Evolutionary conservation across 2,329 filamentous ascomycete species (phyloP).

Genomic region (Hypoxylon sp.): DNA sequence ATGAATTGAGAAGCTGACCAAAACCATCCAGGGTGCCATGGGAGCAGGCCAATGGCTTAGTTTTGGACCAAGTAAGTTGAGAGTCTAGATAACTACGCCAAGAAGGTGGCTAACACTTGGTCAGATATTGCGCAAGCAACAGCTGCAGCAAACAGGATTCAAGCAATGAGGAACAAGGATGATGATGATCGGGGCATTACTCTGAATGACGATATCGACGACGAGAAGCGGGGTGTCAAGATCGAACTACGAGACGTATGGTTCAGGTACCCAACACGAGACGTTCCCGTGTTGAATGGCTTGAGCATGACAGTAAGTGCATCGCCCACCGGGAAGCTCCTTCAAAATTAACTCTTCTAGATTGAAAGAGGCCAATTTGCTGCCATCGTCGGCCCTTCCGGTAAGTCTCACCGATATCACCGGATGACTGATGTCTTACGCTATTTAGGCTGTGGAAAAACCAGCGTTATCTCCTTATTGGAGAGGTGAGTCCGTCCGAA

Average conservation of each 20-base stretch:
- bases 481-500: conserved; percentile 60
- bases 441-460: conserved; percentile 72
- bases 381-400: conserved; percentile 78
- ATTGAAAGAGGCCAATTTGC: conserved; percentile 78
- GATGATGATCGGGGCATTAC: conserved; percentile 45
- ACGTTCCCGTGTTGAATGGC: conserved; percentile 70
- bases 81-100: neutral
- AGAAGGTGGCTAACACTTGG: conserved; percentile 22
- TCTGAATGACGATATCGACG: conserved; percentile 56
- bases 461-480: conserved; percentile 76
- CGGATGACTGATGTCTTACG: conserved; percentile 34
- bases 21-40: conserved; percentile 66
- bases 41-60: conserved; percentile 77
- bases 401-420: conserved; percentile 51
- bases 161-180: conserved; percentile 62
- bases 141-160: conserved; percentile 72
- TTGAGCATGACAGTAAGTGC: conserved; percentile 67
- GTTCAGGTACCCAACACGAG: conserved; percentile 73
- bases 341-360: conserved; percentile 38
- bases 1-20: conserved; percentile 24
- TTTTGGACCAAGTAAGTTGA: conserved; percentile 68
- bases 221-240: conserved; percentile 64
- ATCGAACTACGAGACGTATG: conserved; percentile 70
- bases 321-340: neutral
- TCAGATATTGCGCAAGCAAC: conserved; percentile 69